Evolutionary conservation across 192 early-diverging fungal species (phyloP), one percentile per base, ranked within the genome.

Genomic region (Dimargaris verticillata): DNA sequence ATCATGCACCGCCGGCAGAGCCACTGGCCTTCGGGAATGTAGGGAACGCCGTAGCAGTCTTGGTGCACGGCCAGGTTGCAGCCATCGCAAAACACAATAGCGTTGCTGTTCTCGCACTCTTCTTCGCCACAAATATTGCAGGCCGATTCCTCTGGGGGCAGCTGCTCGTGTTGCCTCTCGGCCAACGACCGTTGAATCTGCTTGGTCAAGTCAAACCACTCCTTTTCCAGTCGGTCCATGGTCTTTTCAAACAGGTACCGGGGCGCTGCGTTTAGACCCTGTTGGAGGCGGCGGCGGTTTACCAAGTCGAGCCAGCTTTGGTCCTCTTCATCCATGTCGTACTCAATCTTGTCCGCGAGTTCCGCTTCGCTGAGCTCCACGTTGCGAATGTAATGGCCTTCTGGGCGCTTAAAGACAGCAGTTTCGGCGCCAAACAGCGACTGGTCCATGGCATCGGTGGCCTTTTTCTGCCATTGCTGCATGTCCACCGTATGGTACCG

Each of bases 21-120:
- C 96, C 96, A 99, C 70, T 95, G 95, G 13, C 95, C 96, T 76
- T 99, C 96, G 12, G 96, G 96, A 54, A 99, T 96, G 68, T 88
- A 97, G 1, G 96, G 95, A 46, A 99, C 83, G 24, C 96, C 96
- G 70, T 99, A 99, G 69, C 96, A 99, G 69, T 97, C 94, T 78
- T 99, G 96, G 76, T 99, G 96, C 11, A 99, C 96, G 2, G 94
- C 95, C 53, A 99, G 69, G 68, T 99, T 94, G 70, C 96, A 99
- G 0, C 96, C 96, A 72, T 99, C 96, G 75, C 96, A 99, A 65
- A 95, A 99, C 7, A 99, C 96, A 54, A 99, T 99, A 0, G 92
- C 95, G 66, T 99, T 99, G 68, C 87, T 86, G 69, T 99, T 99
- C 74, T 99, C 96, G 72, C 89, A 88, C 75, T 99, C 96, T n/a